Evolutionary conservation across 2,329 filamentous ascomycete genomes (phyloP).

Genomic region (Elsinoe necatrix): DNA sequence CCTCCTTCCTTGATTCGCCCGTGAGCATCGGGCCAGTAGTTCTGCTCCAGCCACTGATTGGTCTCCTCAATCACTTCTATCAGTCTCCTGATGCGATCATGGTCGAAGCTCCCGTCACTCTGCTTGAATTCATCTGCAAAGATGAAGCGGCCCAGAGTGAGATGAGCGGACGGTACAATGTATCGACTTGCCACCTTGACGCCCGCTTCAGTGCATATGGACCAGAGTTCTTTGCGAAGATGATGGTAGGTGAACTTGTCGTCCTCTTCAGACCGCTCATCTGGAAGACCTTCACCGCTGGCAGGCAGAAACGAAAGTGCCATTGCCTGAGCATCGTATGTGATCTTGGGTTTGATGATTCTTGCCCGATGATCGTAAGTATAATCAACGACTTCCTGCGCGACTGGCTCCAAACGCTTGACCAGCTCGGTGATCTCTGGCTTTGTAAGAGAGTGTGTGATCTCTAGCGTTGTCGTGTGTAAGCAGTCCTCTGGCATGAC

Average conservation of each 20-base stretch:
- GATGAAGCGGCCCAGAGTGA: slow-evolving; percentile 79
- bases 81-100: slow-evolving; percentile 54
- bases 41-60: slow-evolving; percentile 63
- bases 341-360: slow-evolving; percentile 72
- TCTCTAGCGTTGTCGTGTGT: slow-evolving; percentile 78
- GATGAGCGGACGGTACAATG: slow-evolving; percentile 79
- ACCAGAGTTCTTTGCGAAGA: slow-evolving; percentile 69
- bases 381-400: slow-evolving; percentile 56
- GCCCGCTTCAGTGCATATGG: slow-evolving; percentile 51
- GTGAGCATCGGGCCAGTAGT: slow-evolving; percentile 56
- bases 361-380: slow-evolving; percentile 60
- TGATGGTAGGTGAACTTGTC: slow-evolving; percentile 84
- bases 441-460: slow-evolving; percentile 68
- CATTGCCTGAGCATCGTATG: slow-evolving; percentile 76
- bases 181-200: slow-evolving; percentile 71
- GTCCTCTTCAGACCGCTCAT: slow-evolving; percentile 35
- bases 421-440: slow-evolving; percentile 59
- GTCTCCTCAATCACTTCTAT: slow-evolving; percentile 64
- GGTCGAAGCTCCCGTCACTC: slow-evolving; percentile 36
- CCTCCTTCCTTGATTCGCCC: slow-evolving; percentile 42
- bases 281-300: slow-evolving; percentile 41
- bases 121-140: slow-evolving; percentile 49
- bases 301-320: slow-evolving; percentile 83
- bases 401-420: slow-evolving; percentile 45
- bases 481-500: slow-evolving; percentile 70